Evolutionary conservation across 2,329 filamentous ascomycete species (phyloP).

Genomic region (Aspergillus glaucus): DNA sequence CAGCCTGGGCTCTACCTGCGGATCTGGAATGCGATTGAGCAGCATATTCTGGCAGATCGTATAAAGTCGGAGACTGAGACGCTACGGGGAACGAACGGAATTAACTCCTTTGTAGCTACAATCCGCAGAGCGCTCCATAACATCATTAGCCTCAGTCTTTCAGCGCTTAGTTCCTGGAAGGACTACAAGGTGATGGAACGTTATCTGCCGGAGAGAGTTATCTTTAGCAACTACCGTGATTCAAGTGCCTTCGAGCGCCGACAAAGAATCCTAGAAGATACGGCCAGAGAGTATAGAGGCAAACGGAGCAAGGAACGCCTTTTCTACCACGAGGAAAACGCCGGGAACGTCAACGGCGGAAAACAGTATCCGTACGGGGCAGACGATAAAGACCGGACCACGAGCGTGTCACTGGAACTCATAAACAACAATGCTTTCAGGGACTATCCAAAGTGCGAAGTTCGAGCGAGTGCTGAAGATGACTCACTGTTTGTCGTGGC

Average conservation of each 20-base stretch:
- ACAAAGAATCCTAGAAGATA: constrained; percentile 2
- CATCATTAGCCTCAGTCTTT: constrained; percentile 25
- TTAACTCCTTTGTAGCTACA: constrained; percentile 24
- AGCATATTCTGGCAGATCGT: constrained; percentile 22
- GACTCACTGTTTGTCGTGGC: constrained; percentile 24
- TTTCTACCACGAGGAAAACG: constrained; percentile 21
- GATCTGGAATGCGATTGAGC: constrained; percentile 27
- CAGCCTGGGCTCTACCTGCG: constrained; percentile 23
- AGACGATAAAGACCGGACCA: constrained; percentile 15
- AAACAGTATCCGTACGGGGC: constrained; percentile 24
- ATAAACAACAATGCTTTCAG: constrained; percentile 20
- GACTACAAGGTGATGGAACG: constrained; percentile 19
- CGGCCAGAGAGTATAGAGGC: constrained; percentile 1
- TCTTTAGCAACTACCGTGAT: constrained; percentile 16
- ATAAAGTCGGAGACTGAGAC: constrained; percentile 9
- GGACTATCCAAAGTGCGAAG: constrained; percentile 5
- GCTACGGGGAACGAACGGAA: constrained; percentile 18
- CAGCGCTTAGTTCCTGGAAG: constrained; percentile 24
- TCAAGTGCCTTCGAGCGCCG: constrained; percentile 15
- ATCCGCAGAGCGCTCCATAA: constrained; percentile 23
- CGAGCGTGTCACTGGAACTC: constrained; percentile 10
- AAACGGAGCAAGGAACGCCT: constrained; percentile 7
- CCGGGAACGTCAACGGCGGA: constrained; percentile 13
- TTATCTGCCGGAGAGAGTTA: constrained; percentile 11
- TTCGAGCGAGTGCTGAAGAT: constrained; percentile 1